A percentile compares a stretch with the other conserved stretches of the same genome.
phyloP scores from a whole-genome alignment of 106 monocot genomes.

The Acorus calamus region DNA sequence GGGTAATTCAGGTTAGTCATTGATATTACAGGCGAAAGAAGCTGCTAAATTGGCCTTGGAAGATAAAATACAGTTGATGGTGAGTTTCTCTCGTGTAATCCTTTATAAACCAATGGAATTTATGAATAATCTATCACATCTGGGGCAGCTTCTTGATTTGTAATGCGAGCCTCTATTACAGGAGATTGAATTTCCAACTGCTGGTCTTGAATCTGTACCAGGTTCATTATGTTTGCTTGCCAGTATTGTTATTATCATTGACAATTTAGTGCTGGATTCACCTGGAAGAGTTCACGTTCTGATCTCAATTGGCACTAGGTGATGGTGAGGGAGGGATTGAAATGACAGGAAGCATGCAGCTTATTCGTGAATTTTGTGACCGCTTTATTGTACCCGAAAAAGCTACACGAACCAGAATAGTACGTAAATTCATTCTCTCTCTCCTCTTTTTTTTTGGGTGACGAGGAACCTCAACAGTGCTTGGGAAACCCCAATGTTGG shows the following conservation, averaged over 20 bases:
- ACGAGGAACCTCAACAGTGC: too few species aligned
- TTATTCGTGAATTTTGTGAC: slow-evolving; percentile 77
- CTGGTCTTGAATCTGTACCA: slow-evolving; percentile 88
- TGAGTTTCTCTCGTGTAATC: slow-evolving; percentile 17
- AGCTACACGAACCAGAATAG: slow-evolving; percentile 60
- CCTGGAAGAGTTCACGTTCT: not conserved
- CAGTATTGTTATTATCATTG: not conserved
- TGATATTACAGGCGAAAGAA: slow-evolving; percentile 69
- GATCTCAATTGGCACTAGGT: slow-evolving; percentile 23
- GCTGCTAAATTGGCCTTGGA: slow-evolving; percentile 61
- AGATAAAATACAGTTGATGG: slow-evolving; percentile 67
- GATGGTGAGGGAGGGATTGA: slow-evolving; percentile 98
- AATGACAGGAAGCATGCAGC: slow-evolving; percentile 86
- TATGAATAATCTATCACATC: not conserved
- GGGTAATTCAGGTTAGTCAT: slow-evolving; percentile 3
- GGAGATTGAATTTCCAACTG: slow-evolving; percentile 96
- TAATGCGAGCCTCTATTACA: slow-evolving; percentile 14
- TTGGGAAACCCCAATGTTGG: too few species aligned
- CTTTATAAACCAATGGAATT: not conserved
- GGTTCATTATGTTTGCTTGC: slow-evolving; percentile 22
- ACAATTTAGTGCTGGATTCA: not conserved
- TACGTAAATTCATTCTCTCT: slow-evolving; percentile 10
- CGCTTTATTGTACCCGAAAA: slow-evolving; percentile 62
- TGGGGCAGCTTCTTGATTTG: not conserved
- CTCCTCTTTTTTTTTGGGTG: too few species aligned